Conservation (phyloP, 352 stramenopile species). For the Pythium phragmiticola region DNA sequence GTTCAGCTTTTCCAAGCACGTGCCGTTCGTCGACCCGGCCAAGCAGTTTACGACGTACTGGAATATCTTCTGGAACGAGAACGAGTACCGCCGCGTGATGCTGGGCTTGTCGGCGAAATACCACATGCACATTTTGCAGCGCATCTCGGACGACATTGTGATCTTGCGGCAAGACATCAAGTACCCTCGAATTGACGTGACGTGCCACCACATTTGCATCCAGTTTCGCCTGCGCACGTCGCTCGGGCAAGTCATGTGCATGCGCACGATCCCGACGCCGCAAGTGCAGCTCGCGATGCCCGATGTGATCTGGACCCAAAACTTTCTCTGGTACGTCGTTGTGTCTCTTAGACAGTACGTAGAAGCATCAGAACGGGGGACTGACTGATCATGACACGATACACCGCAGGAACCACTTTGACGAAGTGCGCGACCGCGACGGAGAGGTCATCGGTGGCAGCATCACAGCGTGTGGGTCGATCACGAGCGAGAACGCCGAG, state of each 20-base stretch:
- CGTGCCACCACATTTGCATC: slow-evolving; percentile 25
- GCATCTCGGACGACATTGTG: slow-evolving; percentile 28
- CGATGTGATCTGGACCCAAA: slow-evolving; percentile 26
- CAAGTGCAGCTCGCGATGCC: slow-evolving; percentile 21
- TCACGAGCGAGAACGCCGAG: slow-evolving; percentile 23
- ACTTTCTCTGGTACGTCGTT: slow-evolving; percentile 22
- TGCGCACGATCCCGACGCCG: slow-evolving; percentile 25
- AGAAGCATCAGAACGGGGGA: not conserved
- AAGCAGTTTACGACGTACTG: slow-evolving; percentile 22
- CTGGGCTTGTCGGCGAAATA: slow-evolving; percentile 20
- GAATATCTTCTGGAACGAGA: slow-evolving; percentile 25
- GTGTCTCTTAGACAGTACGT: no score
- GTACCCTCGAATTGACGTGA: slow-evolving; percentile 21
- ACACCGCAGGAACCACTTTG: slow-evolving; percentile 16
- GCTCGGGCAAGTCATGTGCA: slow-evolving; percentile 14
- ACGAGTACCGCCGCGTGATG: slow-evolving; percentile 22
- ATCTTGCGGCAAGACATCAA: slow-evolving; percentile 29
- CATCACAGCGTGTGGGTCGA: slow-evolving; percentile 13
- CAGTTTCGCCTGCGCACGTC: slow-evolving; percentile 19
- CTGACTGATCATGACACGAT: not conserved
- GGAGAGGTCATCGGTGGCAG: slow-evolving; percentile 11
- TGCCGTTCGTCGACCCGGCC: slow-evolving; percentile 16
- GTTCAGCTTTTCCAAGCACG: slow-evolving; percentile 24
- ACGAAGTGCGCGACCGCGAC: slow-evolving; percentile 15
- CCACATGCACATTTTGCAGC: slow-evolving; percentile 26